Conservation (phyloP, 352 stramenopile genomes). For the Pythium folliculosum region DNA sequence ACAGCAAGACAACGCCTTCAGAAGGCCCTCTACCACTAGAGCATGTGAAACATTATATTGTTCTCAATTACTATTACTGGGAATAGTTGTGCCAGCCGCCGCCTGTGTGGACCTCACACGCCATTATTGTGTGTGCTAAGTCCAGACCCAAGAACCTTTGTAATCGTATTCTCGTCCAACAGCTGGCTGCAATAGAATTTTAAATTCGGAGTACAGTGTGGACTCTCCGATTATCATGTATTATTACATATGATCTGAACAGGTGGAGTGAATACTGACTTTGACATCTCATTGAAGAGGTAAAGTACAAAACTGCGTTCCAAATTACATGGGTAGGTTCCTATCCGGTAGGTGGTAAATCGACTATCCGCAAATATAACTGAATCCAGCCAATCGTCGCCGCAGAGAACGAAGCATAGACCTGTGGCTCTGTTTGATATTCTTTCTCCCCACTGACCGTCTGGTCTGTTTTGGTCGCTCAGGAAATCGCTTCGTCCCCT, state of each 20-base stretch:
- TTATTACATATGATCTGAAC: no score
- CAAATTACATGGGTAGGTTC: no score
- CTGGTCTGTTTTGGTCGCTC: neutral
- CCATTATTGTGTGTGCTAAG: neutral
- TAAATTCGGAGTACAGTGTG: no score
- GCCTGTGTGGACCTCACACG: neutral
- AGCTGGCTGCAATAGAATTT: neutral
- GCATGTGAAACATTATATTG: slow-evolving; percentile 8
- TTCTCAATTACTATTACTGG: slow-evolving; percentile 9
- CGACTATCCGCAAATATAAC: no score
- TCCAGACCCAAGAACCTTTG: slow-evolving; percentile 4
- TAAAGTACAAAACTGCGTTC: no score
- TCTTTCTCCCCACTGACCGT: neutral
- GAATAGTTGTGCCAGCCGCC: neutral
- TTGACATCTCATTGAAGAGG: no score
- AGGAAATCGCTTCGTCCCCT: no score
- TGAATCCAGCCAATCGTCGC: no score
- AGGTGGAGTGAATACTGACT: no score
- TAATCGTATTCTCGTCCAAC: slow-evolving; percentile 3
- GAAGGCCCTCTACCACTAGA: neutral
- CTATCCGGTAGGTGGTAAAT: no score
- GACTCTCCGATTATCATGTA: no score
- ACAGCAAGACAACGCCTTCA: neutral
- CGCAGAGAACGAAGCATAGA: no score
- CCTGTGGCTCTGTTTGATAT: neutral